Conservation (phyloP, 2,329 filamentous ascomycete genomes). For the Phaeosphaeriaceae sp. region DNA sequence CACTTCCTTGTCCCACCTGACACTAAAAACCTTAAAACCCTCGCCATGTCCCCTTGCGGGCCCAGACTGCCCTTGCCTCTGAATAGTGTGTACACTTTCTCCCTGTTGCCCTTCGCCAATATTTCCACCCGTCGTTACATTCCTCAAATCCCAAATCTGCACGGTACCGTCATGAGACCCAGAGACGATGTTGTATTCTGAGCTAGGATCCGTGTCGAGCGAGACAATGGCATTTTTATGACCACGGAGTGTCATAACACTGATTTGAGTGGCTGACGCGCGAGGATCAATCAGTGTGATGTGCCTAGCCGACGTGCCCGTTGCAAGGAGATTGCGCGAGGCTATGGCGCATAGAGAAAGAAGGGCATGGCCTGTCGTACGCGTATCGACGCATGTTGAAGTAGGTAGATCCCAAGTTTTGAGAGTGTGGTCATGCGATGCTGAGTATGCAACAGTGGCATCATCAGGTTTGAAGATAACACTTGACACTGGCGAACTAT, state of each 20-base stretch:
- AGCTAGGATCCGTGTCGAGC: conserved; percentile 67
- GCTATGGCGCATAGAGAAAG: conserved; percentile 78
- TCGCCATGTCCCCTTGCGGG: conserved; percentile 70
- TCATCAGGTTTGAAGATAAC: conserved; percentile 86
- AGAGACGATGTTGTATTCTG: conserved; percentile 82
- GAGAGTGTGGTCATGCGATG: conserved; percentile 88
- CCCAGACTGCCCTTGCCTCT: conserved; percentile 70
- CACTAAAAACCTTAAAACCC: conserved; percentile 86
- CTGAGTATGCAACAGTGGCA: conserved; percentile 86
- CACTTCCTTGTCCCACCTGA: conserved; percentile 83
- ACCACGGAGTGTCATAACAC: conserved; percentile 88
- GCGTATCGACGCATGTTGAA: conserved; percentile 75
- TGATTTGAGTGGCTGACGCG: conserved; percentile 74
- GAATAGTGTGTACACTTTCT: conserved; percentile 78
- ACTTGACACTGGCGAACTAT: conserved; percentile 77
- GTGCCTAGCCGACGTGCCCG: conserved; percentile 83
- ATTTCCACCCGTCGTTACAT: conserved; percentile 65
- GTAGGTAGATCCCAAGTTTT: conserved; percentile 92
- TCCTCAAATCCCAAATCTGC: conserved; percentile 90
- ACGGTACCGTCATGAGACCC: conserved; percentile 93
- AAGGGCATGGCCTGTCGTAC: conserved; percentile 83
- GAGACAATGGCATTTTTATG: conserved; percentile 76
- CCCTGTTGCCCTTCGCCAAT: conserved; percentile 59
- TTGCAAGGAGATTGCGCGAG: conserved; percentile 67
- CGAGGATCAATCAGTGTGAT: conserved; percentile 94